phyloP scores from a whole-genome alignment of 2,329 filamentous ascomycete genomes.

The Akanthomyces dipterigenus region DNA sequence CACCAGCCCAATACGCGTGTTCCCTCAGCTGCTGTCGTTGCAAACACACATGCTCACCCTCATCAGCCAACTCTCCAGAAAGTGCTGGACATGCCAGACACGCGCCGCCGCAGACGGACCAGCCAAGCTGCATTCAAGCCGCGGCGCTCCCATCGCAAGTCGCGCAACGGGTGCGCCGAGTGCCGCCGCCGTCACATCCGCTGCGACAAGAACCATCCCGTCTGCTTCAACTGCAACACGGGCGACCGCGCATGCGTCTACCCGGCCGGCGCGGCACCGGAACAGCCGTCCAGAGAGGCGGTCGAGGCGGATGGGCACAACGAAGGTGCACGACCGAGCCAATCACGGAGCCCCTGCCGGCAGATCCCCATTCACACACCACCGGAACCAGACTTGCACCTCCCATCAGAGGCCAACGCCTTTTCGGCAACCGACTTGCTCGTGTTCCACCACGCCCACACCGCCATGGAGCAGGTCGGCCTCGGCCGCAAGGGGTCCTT shows the following conservation, averaged over 20 bases:
- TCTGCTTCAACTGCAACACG: conserved; percentile 23
- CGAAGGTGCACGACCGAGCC: too few relatives aligned
- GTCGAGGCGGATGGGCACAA: background rate
- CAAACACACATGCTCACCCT: background rate
- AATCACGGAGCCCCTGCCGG: background rate
- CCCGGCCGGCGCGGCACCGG: background rate
- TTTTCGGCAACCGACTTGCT: conserved; percentile 1
- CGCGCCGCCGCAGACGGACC: background rate
- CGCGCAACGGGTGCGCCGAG: conserved; percentile 20
- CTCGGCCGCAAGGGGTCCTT: conserved; percentile 1
- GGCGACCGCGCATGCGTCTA: conserved; percentile 22
- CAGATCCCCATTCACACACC: background rate
- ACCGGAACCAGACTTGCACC: background rate
- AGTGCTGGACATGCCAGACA: background rate
- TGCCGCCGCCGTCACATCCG: conserved; percentile 23
- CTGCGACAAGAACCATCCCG: conserved; percentile 26
- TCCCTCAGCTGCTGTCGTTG: background rate
- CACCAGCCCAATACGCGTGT: background rate
- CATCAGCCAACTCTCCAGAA: background rate
- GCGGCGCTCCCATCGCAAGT: conserved; percentile 19
- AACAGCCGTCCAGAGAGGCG: background rate
- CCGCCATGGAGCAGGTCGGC: background rate
- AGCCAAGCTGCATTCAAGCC: background rate
- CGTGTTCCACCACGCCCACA: conserved; percentile 5
- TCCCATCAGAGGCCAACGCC: background rate